These are phyloP conservation scores for Teratosphaeria pseudoeucalypti DNA, from an alignment of 2,329 filamentous ascomycete species.

Conservation along the genomic window DNA sequence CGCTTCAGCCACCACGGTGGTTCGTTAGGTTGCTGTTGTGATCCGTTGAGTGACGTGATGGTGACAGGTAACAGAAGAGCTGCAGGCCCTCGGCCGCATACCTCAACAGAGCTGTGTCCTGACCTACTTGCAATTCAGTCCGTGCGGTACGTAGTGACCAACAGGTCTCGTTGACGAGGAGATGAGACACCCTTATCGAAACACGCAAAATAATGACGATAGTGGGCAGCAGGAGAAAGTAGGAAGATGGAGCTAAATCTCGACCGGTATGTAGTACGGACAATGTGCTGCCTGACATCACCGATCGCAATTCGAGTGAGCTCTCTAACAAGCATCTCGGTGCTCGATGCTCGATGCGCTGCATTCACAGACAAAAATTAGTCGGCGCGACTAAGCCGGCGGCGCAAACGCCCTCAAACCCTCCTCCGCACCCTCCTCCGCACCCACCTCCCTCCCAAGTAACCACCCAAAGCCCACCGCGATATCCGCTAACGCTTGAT, in stretches of 20 bases:
- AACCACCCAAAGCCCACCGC: conserved; percentile 28
- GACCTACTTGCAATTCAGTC: neutral
- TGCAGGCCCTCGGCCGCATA: neutral
- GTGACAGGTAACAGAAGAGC: neutral
- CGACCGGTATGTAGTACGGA: neutral
- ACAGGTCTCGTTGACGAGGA: neutral
- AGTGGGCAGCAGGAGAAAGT: neutral
- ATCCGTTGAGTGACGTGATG: neutral
- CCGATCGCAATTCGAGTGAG: neutral
- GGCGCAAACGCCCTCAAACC: neutral
- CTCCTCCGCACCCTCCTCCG: conserved; percentile 8
- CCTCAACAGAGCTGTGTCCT: neutral
- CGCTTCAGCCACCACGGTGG: too few species aligned
- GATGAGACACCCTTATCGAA: neutral
- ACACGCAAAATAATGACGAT: neutral
- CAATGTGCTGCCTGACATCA: neutral
- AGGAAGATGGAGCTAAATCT: neutral
- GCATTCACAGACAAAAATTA: neutral
- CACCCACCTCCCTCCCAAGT: conserved; percentile 14
- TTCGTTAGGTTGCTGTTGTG: too few species aligned
- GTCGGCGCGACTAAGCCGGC: neutral
- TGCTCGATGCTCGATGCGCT: neutral
- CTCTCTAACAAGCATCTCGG: neutral
- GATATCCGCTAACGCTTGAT: conserved; percentile 20
- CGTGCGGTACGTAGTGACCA: neutral